Evolutionary conservation across 306 rosid genomes (phyloP), one percentile per base, ranked within the genome.

Genomic region (Rosa rugosa): DNA sequence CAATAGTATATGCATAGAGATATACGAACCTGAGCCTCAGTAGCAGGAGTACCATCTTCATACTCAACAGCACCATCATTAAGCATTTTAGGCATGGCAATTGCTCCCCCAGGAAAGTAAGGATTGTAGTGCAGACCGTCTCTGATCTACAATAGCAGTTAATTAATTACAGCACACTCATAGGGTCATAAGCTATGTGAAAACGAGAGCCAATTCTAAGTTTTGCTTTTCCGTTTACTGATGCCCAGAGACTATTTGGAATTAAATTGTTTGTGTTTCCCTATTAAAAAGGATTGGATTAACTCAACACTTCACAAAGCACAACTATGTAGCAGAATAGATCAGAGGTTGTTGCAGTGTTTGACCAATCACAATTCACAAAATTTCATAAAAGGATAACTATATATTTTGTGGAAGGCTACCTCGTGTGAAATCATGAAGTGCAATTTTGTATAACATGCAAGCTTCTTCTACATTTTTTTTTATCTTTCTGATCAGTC

Each of bases 51-150:
- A 75, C 94, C 97, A 83, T 93, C 99, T 85, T 95, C 99, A 47
- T 90, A 95, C 83, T 95, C 99, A 60, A 95, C 84, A 79, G 98
- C 98, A 69, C 99, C 99, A 79, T 95, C 99, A 59, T 81, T 91
- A 85, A 95, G 99, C 99, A 95, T 95, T 88, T 95, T 86, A 87
- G 99, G 99, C 99, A 95, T 95, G 40, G 99, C 99, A 84, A 95
- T 95, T 64, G 99, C 99, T 47, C 99, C 99, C 0, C 99, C 99
- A 80, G 98, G 98, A 77, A 95, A 95, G 81, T 95, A 95, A 64
- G 99, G 99, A 75, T 95, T 93, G 77, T 95, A 95, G 84, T 95
- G 94, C 83, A 95, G 77, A 51, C 99, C 99, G 0, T 95, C 99
- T 80, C 99, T 91, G 60, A 95, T 95, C 99, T 92, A 84, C 82